Percentiles rank a stretch among this genome's conserved stretches.
phyloP scores from a whole-genome alignment of 768 basidiomycete species.

The Tylopilus sp. region DNA sequence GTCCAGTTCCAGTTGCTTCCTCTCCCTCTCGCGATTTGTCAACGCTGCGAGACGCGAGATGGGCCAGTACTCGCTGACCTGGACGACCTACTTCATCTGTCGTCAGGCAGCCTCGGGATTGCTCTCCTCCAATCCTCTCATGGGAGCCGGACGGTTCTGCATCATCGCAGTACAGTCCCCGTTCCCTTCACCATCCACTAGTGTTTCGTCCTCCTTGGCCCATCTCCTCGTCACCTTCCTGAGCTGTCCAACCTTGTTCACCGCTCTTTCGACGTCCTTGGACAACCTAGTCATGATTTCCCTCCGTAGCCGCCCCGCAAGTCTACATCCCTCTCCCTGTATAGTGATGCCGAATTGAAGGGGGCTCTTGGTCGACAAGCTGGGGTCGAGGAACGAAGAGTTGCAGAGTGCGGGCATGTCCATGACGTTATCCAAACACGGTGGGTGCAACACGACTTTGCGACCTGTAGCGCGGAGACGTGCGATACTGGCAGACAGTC shows the following conservation, averaged over 20 bases:
- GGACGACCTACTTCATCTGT: conserved; percentile 90
- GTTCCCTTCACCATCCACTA: conserved; percentile 40
- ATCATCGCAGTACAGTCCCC: conserved; percentile 56
- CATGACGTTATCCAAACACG: conserved; percentile 82
- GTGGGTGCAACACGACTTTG: conserved; percentile 48
- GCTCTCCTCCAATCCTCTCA: conserved; percentile 36
- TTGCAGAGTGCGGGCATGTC: conserved; percentile 86
- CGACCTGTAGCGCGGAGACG: conserved; percentile 50
- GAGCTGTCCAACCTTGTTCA: conserved; percentile 68
- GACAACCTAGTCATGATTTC: conserved; percentile 80
- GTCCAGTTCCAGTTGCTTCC: conserved; percentile 7
- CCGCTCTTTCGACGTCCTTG: conserved; percentile 68
- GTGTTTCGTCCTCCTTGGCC: conserved; percentile 1
- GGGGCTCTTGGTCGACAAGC: conserved; percentile 43
- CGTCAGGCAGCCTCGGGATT: conserved; percentile 49
- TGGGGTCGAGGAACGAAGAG: conserved; percentile 68
- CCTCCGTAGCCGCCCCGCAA: conserved; percentile 74
- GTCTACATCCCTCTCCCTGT: conserved; percentile 86
- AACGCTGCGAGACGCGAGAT: conserved; percentile 70
- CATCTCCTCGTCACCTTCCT: conserved; percentile 49
- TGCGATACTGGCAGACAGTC: conserved; percentile 15
- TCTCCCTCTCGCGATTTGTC: conserved; percentile 62
- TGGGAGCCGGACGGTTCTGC: conserved; percentile 68
- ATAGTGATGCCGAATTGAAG: conserved; percentile 84
- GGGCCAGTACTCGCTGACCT: conserved; percentile 97